Conservation (phyloP, 495 filamentous ascomycete genomes). For the Durotheca rogersii region DNA sequence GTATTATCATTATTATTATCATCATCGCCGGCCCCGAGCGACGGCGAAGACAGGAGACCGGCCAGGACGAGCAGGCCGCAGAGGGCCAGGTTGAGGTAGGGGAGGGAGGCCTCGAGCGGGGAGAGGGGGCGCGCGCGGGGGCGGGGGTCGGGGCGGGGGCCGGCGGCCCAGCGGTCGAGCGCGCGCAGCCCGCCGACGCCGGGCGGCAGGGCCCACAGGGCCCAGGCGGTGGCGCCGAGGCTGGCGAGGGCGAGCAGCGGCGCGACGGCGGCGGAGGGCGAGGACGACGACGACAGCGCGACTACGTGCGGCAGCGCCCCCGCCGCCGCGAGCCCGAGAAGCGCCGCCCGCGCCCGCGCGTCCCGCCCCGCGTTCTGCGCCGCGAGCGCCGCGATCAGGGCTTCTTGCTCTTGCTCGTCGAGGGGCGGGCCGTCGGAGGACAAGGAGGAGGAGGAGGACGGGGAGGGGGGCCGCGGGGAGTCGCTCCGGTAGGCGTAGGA, state of each 20-base stretch:
- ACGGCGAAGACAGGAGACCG: constrained; percentile 27
- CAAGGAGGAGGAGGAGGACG: constrained; percentile 40
- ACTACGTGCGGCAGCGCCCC: constrained; percentile 55
- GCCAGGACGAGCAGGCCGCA: constrained; percentile 40
- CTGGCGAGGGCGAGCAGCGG: constrained; percentile 60
- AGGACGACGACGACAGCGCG: no score
- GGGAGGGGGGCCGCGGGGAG: constrained; percentile 36
- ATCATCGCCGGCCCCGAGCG: constrained; percentile 21
- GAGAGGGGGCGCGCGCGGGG: constrained; percentile 11
- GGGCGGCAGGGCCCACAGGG: constrained; percentile 44
- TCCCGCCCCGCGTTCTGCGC: constrained; percentile 59
- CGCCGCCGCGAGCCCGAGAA: constrained; percentile 59
- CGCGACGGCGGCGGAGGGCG: no score
- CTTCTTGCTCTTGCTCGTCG: constrained; percentile 64
- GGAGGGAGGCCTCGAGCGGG: constrained; percentile 48
- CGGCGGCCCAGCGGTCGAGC: constrained; percentile 38
- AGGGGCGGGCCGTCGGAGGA: constrained; percentile 24
- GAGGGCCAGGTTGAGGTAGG: constrained; percentile 50
- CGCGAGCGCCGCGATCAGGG: constrained; percentile 59
- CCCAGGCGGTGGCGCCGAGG: constrained; percentile 58
- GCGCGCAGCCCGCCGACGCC: constrained; percentile 38
- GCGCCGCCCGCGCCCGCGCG: constrained; percentile 56
- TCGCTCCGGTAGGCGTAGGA: constrained; percentile 65
- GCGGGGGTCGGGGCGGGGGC: not conserved
- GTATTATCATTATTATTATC: no score